Evolutionary conservation across 2,329 filamentous ascomycete genomes (phyloP).

Genomic region (Monilinia aucupariae): DNA sequence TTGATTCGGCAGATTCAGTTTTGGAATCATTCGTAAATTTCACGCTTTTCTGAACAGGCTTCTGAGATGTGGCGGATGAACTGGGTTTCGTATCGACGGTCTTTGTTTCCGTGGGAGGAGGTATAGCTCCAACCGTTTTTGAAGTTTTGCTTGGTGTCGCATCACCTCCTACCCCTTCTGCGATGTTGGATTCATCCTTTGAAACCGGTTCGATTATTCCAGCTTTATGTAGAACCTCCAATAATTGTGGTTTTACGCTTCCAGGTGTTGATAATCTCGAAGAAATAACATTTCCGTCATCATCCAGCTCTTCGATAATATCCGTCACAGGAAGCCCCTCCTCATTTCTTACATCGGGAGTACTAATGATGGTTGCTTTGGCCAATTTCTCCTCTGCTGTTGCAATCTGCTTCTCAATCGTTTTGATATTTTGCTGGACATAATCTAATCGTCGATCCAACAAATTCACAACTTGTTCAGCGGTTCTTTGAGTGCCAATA

Average conservation of each 20-base stretch:
- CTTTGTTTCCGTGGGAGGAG: neutral
- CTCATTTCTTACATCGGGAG: slow-evolving; percentile 59
- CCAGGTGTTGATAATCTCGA: slow-evolving; percentile 62
- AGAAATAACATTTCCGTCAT: slow-evolving; percentile 77
- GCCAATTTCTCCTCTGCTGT: slow-evolving; percentile 64
- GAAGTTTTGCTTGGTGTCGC: neutral
- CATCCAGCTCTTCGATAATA: slow-evolving; percentile 87
- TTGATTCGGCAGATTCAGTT: slow-evolving; percentile 28
- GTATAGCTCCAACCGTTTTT: slow-evolving; percentile 13
- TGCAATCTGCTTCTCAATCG: slow-evolving; percentile 64
- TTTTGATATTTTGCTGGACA: slow-evolving; percentile 72
- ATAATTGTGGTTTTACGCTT: slow-evolving; percentile 59
- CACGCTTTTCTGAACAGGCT: slow-evolving; percentile 50
- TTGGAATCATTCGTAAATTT: slow-evolving; percentile 60
- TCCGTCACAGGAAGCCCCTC: slow-evolving; percentile 76
- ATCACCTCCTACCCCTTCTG: slow-evolving; percentile 19
- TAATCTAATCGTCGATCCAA: slow-evolving; percentile 80
- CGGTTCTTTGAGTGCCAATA: slow-evolving; percentile 44
- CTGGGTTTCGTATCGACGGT: neutral
- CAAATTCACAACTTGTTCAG: slow-evolving; percentile 59
- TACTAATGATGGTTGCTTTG: slow-evolving; percentile 53
- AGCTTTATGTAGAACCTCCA: slow-evolving; percentile 71
- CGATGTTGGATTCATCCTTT: slow-evolving; percentile 6
- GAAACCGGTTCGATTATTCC: slow-evolving; percentile 45
- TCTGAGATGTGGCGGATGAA: slow-evolving; percentile 13